Conservation (phyloP, 192 early-diverging fungal genomes). For the Phlyctochytrium bullatum region DNA sequence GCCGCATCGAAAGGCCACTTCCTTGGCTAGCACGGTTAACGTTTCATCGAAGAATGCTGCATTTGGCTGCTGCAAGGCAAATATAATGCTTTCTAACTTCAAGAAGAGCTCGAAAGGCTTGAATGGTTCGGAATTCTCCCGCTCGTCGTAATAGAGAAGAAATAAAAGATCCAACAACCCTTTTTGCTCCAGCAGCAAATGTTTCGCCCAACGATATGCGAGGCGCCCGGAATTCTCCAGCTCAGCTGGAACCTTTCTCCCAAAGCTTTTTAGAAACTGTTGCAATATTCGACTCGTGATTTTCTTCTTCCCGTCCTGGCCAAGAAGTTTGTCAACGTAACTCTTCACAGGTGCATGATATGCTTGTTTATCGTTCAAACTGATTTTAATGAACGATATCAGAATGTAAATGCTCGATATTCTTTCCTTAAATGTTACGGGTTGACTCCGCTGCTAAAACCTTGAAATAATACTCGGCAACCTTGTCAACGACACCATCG, state of each 20-base stretch:
- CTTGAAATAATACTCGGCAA: conserved; percentile 1
- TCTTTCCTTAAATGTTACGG: neutral
- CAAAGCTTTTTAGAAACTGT: conserved; percentile 23
- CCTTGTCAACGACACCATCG: too few relatives aligned
- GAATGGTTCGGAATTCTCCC: conserved; percentile 1
- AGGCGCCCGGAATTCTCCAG: conserved; percentile 19
- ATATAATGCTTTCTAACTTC: conserved; percentile 18
- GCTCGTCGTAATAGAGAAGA: conserved; percentile 31
- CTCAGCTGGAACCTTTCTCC: conserved; percentile 14
- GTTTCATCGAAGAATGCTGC: conserved; percentile 32
- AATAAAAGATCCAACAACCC: conserved; percentile 42
- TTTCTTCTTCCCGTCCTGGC: neutral
- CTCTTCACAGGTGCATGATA: conserved; percentile 6
- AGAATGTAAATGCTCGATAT: neutral
- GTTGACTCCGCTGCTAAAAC: neutral
- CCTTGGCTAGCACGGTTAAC: conserved; percentile 9
- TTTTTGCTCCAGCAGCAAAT: conserved; percentile 39
- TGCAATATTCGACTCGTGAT: conserved; percentile 18
- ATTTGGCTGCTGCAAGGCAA: conserved; percentile 39
- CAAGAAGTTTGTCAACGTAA: conserved; percentile 13
- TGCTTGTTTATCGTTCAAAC: conserved; percentile 14
- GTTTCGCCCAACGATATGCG: conserved; percentile 35
- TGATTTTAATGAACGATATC: neutral
- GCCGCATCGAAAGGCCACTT: conserved; percentile 33
- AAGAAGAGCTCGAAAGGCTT: conserved; percentile 3